phyloP scores from a whole-genome alignment of 495 filamentous ascomycete species.

The Hypoxylon intermedium region DNA sequence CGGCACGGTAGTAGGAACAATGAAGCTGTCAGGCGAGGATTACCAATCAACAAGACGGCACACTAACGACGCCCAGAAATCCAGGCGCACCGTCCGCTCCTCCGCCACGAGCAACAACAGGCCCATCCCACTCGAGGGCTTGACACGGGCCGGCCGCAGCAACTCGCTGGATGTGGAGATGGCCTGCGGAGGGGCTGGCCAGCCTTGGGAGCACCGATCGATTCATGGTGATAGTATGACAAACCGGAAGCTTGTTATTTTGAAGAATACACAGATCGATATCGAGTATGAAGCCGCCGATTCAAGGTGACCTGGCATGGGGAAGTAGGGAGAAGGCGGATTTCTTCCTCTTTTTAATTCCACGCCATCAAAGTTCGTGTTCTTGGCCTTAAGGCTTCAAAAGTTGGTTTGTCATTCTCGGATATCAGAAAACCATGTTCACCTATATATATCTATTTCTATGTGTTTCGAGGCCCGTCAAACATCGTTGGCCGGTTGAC shows the following conservation, averaged over 20 bases:
- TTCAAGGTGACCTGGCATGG: background rate
- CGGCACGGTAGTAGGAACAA: background rate
- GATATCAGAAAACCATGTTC: no score
- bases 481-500: background rate
- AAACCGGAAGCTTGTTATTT: slow-evolving; percentile 17
- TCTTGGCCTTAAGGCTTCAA: no score
- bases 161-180: slow-evolving; percentile 8
- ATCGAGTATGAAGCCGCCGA: slow-evolving; percentile 10
- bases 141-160: background rate
- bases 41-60: background rate
- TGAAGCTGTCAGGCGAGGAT: background rate
- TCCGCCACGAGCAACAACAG: background rate
- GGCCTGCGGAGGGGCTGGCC: background rate
- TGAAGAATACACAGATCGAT: slow-evolving; percentile 31
- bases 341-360: background rate
- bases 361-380: no score
- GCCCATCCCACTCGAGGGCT: background rate
- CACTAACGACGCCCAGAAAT: background rate
- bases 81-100: background rate
- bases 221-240: background rate
- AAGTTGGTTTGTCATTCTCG: no score
- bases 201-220: background rate
- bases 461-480: no score
- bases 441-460: no score
- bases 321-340: background rate